A percentile compares a stretch with the other conserved stretches of the same genome.
phyloP scores from a whole-genome alignment of 2,329 filamentous ascomycete species.

The Ophiostoma ips region DNA sequence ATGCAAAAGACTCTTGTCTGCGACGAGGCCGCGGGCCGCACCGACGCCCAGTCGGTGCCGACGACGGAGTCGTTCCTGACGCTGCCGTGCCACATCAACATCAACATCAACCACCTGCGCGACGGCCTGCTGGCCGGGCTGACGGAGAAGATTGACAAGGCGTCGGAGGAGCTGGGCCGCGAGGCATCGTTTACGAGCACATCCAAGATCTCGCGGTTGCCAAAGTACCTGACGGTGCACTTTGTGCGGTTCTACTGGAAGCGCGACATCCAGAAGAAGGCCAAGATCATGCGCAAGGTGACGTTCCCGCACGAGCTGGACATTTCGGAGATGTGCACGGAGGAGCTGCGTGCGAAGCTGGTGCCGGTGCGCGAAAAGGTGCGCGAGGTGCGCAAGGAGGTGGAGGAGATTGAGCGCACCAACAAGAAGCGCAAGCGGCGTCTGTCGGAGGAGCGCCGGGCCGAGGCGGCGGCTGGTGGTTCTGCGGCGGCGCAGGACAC shows the following conservation, averaged over 20 bases:
- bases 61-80: conserved; percentile 72
- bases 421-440: conserved; percentile 77
- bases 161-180: conserved; percentile 60
- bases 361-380: conserved; percentile 94
- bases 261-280: conserved; percentile 88
- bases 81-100: conserved; percentile 89
- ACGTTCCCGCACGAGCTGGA: conserved; percentile 91
- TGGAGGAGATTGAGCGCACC: conserved; percentile 80
- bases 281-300: conserved; percentile 98
- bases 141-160: conserved; percentile 83
- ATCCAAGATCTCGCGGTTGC: conserved; percentile 77
- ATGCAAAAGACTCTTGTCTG: conserved; percentile 70
- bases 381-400: conserved; percentile 86
- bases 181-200: conserved; percentile 80
- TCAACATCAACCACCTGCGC: conserved; percentile 72
- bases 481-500: conserved; percentile 21
- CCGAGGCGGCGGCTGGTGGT: conserved; percentile 17
- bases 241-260: conserved; percentile 99
- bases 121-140: conserved; percentile 77
- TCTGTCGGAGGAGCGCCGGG: conserved; percentile 25
- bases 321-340: conserved; percentile 87
- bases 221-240: conserved; percentile 92
- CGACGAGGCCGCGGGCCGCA: conserved; percentile 65
- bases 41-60: conserved; percentile 56
- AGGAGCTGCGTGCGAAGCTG: conserved; percentile 68